Conservation (phyloP, 768 basidiomycete species). For the Agaricus blazei region DNA sequence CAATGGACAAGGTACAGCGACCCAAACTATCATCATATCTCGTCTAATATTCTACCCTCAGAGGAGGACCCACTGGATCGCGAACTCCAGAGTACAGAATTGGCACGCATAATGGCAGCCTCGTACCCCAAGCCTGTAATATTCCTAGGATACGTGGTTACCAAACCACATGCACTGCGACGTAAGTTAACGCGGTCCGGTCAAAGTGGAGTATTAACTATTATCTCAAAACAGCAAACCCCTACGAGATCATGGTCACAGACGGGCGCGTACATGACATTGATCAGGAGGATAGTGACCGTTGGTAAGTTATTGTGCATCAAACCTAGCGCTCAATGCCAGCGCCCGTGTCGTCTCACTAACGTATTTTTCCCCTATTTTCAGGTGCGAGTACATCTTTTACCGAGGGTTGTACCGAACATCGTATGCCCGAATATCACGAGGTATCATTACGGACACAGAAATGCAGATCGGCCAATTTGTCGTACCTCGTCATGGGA, state of each 20-base stretch:
- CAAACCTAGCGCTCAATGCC: not conserved
- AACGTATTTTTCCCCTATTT: not conserved
- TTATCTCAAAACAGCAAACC: constrained; percentile 43
- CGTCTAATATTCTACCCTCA: constrained; percentile 20
- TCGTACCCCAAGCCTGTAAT: constrained; percentile 65
- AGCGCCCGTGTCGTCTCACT: not conserved
- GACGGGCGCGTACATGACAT: constrained; percentile 81
- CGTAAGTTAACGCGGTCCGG: constrained; percentile 39
- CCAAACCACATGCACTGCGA: constrained; percentile 53
- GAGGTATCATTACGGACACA: constrained; percentile 84
- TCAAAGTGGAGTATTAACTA: not conserved
- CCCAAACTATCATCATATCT: not conserved
- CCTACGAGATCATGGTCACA: constrained; percentile 70
- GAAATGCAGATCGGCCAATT: constrained; percentile 89
- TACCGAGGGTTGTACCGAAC: constrained; percentile 79
- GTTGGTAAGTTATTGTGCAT: constrained; percentile 44
- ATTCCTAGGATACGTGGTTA: constrained; percentile 81
- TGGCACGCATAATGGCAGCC: constrained; percentile 75
- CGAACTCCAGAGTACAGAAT: constrained; percentile 75
- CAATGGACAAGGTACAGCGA: constrained; percentile 74
- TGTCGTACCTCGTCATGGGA: constrained; percentile 59
- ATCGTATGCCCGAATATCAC: constrained; percentile 77
- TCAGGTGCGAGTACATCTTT: constrained; percentile 87
- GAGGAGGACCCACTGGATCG: constrained; percentile 90
- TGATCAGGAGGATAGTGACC: constrained; percentile 63